Percentiles rank a stretch among this genome's conserved stretches.
phyloP scores from a whole-genome alignment of 2,329 filamentous ascomycete genomes.

The Sclerotinia glacialis region DNA sequence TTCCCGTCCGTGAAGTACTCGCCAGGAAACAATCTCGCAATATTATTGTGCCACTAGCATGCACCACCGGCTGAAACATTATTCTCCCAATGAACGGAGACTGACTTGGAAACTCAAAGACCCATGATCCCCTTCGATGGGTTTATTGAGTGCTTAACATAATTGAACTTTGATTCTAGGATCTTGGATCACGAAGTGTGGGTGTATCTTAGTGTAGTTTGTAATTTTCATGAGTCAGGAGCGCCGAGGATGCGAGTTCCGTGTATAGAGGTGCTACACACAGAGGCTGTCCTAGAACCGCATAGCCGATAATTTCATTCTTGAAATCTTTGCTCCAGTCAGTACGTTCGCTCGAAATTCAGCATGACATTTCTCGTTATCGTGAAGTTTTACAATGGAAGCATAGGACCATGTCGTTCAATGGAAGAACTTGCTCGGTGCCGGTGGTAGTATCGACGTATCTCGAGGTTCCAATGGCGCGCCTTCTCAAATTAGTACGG shows the following conservation, averaged over 20 bases:
- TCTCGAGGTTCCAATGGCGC: too few species aligned
- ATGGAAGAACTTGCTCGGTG: too few species aligned
- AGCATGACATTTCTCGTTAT: too few species aligned
- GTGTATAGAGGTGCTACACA: not conserved
- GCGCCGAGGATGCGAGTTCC: not conserved
- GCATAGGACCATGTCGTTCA: too few species aligned
- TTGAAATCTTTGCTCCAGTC: not conserved
- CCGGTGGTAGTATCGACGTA: too few species aligned
- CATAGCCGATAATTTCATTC: not conserved
- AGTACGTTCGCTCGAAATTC: not conserved
- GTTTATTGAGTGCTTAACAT: not conserved
- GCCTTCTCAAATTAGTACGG: too few species aligned
- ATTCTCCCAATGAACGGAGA: not conserved
- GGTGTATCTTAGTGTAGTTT: not conserved
- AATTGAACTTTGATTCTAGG: not conserved
- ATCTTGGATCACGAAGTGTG: not conserved
- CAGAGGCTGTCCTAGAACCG: not conserved
- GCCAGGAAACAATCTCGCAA: not conserved
- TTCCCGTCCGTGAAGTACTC: not conserved
- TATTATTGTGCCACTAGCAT: not conserved
- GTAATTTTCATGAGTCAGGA: not conserved
- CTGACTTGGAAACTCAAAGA: not conserved
- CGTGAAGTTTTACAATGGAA: too few species aligned
- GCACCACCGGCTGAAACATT: not conserved
- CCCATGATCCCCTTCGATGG: not conserved